Base-by-base conservation (phyloP, 2,329 filamentous ascomycete genomes). In the Cladosporium sp. region DNA sequence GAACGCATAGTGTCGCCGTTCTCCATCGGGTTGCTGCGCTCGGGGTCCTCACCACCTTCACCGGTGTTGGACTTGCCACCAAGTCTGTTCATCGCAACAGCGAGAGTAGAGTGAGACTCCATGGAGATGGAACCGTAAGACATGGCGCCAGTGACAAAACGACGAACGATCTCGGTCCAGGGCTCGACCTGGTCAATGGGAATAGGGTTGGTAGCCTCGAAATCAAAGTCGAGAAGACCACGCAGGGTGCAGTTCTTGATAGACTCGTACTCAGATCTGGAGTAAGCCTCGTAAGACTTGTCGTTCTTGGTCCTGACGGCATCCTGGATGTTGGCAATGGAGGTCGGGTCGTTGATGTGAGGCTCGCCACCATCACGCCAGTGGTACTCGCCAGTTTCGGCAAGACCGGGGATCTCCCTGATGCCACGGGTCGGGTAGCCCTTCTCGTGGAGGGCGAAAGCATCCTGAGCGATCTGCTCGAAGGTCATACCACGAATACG, bases 121-220 rank as follows among this genome's bases (percentile, higher is more conserved):
- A 96, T 95, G 5, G 92, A 96, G 63, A 97, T 97, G 35, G 92
- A 96, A 41, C 92, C 92, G 66, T 97, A 97, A 2, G 92, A 97
- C 92, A 97, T 97, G 60, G 92, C 92, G 67, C 92, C 92, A 33
- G 92, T 96, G 62, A 92, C 93, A 75, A 96, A 96, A 55, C 92
- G 87, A 57, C 92, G 87, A 39, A 96, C 92, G 61, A 97, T 96
- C 63, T 96, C 91, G 3, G 92, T 96, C 92, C 92, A 97, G 16
- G 92, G 89, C 74, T 97, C 92, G 52, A 97, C 92, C 70, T 96
- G 91, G 60, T 96, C 92, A 58, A 97, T 95, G 4, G 91, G 89
- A 20, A 97, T 88, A 1, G 91, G 83, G 13, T 78, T 82, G 59
- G 83, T 78, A 58, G 93, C 86, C 40, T 96, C 91, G 60, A 95